Conservation (phyloP, 2,329 filamentous ascomycete species). For the Leptographium lundbergii region DNA sequence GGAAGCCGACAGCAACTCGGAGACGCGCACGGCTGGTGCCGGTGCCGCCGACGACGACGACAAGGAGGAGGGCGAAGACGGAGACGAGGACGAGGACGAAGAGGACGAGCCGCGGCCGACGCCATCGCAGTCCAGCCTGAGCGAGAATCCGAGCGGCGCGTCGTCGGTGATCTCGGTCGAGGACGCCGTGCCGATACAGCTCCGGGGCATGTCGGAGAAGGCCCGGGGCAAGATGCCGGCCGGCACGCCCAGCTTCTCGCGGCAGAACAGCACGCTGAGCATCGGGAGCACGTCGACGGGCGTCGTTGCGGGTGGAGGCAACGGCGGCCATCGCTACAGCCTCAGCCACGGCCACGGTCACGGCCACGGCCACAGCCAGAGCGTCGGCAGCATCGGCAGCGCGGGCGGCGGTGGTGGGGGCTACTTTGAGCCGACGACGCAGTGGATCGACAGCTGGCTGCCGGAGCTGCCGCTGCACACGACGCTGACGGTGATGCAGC, state of each 20-base stretch:
- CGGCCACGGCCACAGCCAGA: neutral
- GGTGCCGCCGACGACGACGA: constrained; percentile 84
- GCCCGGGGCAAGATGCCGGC: constrained; percentile 92
- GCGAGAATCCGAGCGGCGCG: constrained; percentile 48
- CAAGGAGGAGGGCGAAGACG: constrained; percentile 27
- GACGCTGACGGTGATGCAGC: constrained; percentile 62
- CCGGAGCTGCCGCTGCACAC: constrained; percentile 82
- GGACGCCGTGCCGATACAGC: constrained; percentile 68
- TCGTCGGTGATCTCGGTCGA: constrained; percentile 60
- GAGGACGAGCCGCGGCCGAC: constrained; percentile 39
- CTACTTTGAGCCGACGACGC: constrained; percentile 61
- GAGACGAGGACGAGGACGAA: constrained; percentile 51
- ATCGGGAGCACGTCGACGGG: constrained; percentile 47
- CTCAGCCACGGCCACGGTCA: neutral
- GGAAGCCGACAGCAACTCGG: neutral
- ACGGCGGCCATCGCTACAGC: neutral
- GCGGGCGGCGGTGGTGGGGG: neutral
- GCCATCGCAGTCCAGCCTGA: constrained; percentile 45
- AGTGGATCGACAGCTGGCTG: constrained; percentile 93
- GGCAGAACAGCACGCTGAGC: constrained; percentile 82
- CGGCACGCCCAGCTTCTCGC: constrained; percentile 66
- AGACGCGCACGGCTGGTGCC: constrained; percentile 25
- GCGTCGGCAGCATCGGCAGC: neutral
- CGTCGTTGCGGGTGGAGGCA: neutral
- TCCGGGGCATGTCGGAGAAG: constrained; percentile 93